Evolutionary conservation across 768 basidiomycete genomes (phyloP).

Genomic region (Boletus reticulatus): DNA sequence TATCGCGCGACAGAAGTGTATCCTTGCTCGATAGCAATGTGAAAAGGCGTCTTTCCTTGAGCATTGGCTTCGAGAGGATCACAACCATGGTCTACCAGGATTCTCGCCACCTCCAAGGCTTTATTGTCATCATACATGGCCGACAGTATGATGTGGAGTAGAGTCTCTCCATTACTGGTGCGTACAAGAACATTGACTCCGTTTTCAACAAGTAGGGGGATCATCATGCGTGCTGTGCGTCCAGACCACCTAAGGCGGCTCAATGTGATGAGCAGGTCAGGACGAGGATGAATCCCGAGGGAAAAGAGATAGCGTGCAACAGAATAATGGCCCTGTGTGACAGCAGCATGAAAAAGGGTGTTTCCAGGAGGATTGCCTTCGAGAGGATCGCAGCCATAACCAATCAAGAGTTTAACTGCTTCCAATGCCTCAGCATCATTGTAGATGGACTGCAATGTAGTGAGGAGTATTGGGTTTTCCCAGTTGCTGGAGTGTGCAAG

Average conservation of each 20-base stretch:
- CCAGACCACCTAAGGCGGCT: no score
- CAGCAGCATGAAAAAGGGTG: background rate
- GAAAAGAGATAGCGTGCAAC: background rate
- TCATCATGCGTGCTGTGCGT: background rate
- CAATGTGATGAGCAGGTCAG: background rate
- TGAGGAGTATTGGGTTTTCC: background rate
- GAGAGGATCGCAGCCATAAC: background rate
- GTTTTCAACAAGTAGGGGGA: background rate
- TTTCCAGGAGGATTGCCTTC: background rate
- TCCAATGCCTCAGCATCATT: background rate
- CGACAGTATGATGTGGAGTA: background rate
- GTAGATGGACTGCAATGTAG: background rate
- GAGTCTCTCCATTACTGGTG: background rate
- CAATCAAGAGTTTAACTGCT: background rate
- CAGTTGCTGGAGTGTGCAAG: background rate
- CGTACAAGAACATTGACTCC: background rate
- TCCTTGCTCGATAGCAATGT: background rate
- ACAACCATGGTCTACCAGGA: background rate
- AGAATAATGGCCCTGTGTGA: background rate
- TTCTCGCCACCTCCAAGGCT: background rate
- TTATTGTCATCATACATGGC: background rate
- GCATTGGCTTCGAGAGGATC: background rate
- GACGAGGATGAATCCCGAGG: background rate
- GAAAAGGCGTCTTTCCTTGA: background rate
- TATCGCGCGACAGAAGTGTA: background rate